These are phyloP conservation scores for Scedosporium boydii DNA, from an alignment of 2,329 filamentous ascomycete genomes.

Conservation along the genomic window DNA sequence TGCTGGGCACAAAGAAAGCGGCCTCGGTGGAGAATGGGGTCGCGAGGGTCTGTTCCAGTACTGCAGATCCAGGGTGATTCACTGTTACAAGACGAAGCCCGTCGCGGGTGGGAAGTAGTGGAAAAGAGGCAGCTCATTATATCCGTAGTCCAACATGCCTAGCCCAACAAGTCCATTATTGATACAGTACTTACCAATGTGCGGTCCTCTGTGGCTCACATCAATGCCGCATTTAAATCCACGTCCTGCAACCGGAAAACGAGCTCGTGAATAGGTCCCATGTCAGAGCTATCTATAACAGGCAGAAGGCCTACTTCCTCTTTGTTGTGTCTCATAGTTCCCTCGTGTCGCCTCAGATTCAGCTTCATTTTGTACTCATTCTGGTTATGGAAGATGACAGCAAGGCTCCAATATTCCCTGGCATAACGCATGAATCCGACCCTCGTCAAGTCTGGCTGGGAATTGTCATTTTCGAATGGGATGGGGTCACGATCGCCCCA, in stretches of 20 bases:
- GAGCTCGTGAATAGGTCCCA: background rate
- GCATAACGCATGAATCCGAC: background rate
- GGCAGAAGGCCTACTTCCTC: background rate
- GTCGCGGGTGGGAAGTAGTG: background rate
- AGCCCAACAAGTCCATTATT: background rate
- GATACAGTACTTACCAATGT: background rate
- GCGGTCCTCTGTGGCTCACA: background rate
- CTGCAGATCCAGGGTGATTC: conserved; percentile 18
- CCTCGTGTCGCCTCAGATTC: background rate
- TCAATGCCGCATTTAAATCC: background rate
- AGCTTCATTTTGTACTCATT: background rate
- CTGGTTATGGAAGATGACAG: background rate
- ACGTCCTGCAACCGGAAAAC: background rate
- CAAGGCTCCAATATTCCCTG: background rate
- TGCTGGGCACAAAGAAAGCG: conserved; percentile 22
- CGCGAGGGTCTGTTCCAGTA: conserved; percentile 22
- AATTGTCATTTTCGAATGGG: background rate
- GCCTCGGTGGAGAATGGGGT: conserved; percentile 24
- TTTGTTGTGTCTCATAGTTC: background rate
- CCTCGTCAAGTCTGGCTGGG: background rate
- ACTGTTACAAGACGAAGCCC: background rate
- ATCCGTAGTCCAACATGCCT: background rate
- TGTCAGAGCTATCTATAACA: background rate
- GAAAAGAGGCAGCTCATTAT: background rate
- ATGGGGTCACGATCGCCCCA: background rate